Evolutionary conservation across 2,329 filamentous ascomycete species (phyloP).

Genomic region (Sphaerulina vaccinii): DNA sequence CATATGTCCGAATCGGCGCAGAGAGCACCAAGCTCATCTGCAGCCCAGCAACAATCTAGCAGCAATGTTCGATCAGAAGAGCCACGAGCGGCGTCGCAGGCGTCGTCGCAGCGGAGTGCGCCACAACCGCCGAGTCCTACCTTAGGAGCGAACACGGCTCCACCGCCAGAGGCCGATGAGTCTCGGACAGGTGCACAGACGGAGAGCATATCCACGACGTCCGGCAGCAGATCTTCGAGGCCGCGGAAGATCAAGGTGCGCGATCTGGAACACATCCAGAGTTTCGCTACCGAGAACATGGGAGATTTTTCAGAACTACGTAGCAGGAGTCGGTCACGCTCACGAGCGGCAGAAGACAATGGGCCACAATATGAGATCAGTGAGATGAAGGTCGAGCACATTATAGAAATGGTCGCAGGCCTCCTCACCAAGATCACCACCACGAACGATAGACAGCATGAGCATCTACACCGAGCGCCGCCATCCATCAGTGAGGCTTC

Average conservation of each 20-base stretch:
- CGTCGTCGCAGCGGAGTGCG: slow-evolving; percentile 18
- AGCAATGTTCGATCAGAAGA: slow-evolving; percentile 21
- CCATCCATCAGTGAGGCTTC: slow-evolving; percentile 59
- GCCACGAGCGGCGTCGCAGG: slow-evolving; percentile 19
- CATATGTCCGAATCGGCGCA: slow-evolving; percentile 34
- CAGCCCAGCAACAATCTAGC: slow-evolving; percentile 14
- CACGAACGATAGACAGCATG: slow-evolving; percentile 92
- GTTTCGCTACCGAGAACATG: slow-evolving; percentile 77
- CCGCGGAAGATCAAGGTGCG: slow-evolving; percentile 72
- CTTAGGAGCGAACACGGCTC: slow-evolving; percentile 24
- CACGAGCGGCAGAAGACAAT: slow-evolving; percentile 50
- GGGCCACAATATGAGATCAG: slow-evolving; percentile 84
- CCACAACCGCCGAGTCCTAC: slow-evolving; percentile 29
- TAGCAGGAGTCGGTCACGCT: slow-evolving; percentile 39
- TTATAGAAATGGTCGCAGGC: slow-evolving; percentile 98
- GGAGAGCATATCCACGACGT: slow-evolving; percentile 17
- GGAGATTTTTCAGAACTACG: slow-evolving; percentile 53
- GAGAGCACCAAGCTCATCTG: slow-evolving; percentile 35
- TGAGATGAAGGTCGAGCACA: slow-evolving; percentile 92
- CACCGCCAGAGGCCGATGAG: slow-evolving; percentile 9
- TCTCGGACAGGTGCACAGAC: slow-evolving; percentile 11
- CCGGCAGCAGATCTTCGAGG: slow-evolving; percentile 41
- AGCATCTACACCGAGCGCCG: slow-evolving; percentile 77
- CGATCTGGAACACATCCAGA: slow-evolving; percentile 87
- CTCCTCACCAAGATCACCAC: slow-evolving; percentile 95